These are phyloP conservation scores for Chytriomyces sp. DNA, from an alignment of 192 early-diverging fungal species.

Conservation along the genomic window DNA sequence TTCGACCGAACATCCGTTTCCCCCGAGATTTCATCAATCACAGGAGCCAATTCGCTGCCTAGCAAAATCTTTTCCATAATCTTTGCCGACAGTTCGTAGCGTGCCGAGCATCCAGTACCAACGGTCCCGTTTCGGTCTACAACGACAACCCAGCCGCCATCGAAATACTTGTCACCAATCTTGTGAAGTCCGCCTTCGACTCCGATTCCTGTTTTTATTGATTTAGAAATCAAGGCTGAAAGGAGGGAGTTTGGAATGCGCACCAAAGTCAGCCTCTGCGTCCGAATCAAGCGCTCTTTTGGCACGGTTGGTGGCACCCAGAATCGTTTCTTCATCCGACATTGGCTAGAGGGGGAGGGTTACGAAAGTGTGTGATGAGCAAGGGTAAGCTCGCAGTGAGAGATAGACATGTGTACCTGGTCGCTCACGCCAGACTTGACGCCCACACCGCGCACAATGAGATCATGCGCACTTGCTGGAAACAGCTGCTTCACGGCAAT, in stretches of 20 bases:
- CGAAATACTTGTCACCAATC: conserved; percentile 37
- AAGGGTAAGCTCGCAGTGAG: no score
- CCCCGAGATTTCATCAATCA: conserved; percentile 42
- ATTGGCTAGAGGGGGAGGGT: conserved; percentile 34
- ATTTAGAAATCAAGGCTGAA: neutral
- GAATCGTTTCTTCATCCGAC: conserved; percentile 41
- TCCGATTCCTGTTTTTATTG: conserved; percentile 30
- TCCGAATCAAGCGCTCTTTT: conserved; percentile 19
- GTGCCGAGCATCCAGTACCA: conserved; percentile 37
- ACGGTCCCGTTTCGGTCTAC: conserved; percentile 32
- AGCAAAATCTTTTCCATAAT: conserved; percentile 36
- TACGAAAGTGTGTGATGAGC: no score
- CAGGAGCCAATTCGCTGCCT: conserved; percentile 39
- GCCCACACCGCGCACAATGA: conserved; percentile 9
- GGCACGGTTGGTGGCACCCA: conserved; percentile 40
- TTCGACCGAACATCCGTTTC: conserved; percentile 30
- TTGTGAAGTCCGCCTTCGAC: conserved; percentile 41
- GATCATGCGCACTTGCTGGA: neutral
- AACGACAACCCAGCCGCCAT: conserved; percentile 43
- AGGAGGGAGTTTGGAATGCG: neutral
- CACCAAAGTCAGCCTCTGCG: conserved; percentile 36
- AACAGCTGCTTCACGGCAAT: conserved; percentile 6
- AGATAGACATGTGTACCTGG: neutral
- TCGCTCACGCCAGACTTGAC: conserved; percentile 36
- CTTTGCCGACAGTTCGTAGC: conserved; percentile 42